Evolutionary conservation across 495 filamentous ascomycete species (phyloP).

Genomic region (Aspergillus taichungensis): DNA sequence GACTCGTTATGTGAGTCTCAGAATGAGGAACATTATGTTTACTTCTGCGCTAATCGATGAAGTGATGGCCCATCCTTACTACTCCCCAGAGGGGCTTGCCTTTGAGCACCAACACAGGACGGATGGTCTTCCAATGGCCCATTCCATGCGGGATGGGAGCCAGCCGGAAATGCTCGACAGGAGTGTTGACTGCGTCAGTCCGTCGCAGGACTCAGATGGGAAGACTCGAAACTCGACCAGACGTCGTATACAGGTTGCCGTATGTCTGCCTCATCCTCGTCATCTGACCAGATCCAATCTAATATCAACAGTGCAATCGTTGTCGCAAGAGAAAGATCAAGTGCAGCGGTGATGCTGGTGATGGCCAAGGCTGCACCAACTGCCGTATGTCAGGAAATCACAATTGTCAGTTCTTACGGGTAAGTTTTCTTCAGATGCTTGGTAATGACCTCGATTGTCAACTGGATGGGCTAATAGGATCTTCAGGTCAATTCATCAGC

Average conservation of each 20-base stretch:
- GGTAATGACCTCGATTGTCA: neutral
- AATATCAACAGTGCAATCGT: conserved; percentile 60
- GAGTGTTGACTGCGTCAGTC: conserved; percentile 11
- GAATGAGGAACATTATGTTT: conserved; percentile 11
- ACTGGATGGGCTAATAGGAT: conserved; percentile 1
- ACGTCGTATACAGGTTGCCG: conserved; percentile 58
- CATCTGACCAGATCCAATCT: conserved; percentile 7
- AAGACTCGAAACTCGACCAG: conserved; percentile 29
- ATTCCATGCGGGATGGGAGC: conserved; percentile 15
- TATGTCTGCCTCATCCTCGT: conserved; percentile 32
- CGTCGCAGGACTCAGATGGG: conserved; percentile 19
- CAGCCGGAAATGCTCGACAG: conserved; percentile 20
- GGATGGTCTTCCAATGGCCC: conserved; percentile 20
- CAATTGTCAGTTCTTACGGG: conserved; percentile 70
- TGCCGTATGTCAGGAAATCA: conserved; percentile 67
- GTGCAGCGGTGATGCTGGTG: conserved; percentile 78
- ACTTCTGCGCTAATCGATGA: conserved; percentile 11
- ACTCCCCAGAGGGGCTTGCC: conserved; percentile 16
- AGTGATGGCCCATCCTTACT: conserved; percentile 29
- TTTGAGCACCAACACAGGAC: conserved; percentile 16
- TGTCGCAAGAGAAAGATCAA: conserved; percentile 94
- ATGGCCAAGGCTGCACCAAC: conserved; percentile 69
- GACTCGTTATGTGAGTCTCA: conserved; percentile 13
- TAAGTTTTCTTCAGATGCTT: conserved; percentile 31
- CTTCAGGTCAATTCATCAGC: conserved; percentile 19